These are phyloP conservation scores for Cryomyces minteri DNA, from an alignment of 495 filamentous ascomycete species.

Conservation along the genomic window DNA sequence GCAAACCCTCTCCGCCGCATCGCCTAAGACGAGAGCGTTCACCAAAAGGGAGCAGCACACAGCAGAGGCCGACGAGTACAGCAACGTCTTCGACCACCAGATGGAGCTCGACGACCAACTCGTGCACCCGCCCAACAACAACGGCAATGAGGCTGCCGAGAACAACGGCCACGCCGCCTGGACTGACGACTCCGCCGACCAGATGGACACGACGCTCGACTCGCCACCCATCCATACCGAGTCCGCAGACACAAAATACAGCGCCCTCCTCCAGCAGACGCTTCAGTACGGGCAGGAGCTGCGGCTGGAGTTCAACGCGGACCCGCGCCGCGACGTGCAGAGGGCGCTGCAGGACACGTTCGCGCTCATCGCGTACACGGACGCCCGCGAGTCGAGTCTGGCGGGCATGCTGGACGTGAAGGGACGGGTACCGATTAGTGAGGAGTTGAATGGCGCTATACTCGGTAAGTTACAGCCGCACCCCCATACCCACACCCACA, in stretches of 20 bases:
- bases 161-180: slow-evolving; percentile 28
- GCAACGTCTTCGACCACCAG: slow-evolving; percentile 34
- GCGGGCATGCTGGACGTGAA: slow-evolving; percentile 61
- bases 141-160: slow-evolving; percentile 18
- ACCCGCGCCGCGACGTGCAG: slow-evolving; percentile 44
- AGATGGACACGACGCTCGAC: slow-evolving; percentile 36
- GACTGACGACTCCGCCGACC: slow-evolving; percentile 26
- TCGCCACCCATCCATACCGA: slow-evolving; percentile 4
- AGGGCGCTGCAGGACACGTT: slow-evolving; percentile 74
- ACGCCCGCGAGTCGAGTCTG: slow-evolving; percentile 55
- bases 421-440: slow-evolving; percentile 64
- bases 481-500: too few species aligned
- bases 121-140: slow-evolving; percentile 2
- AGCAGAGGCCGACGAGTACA: background rate
- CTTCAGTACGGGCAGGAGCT: slow-evolving; percentile 70
- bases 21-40: background rate
- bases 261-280: slow-evolving; percentile 43
- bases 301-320: slow-evolving; percentile 52
- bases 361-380: slow-evolving; percentile 69
- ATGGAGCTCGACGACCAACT: slow-evolving; percentile 67
- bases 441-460: slow-evolving; percentile 90
- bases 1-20: slow-evolving; percentile 13
- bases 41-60: background rate
- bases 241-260: slow-evolving; percentile 23
- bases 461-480: slow-evolving; percentile 39